phyloP scores from a whole-genome alignment of 768 basidiomycete genomes.

The Asterophora lycoperdoides region DNA sequence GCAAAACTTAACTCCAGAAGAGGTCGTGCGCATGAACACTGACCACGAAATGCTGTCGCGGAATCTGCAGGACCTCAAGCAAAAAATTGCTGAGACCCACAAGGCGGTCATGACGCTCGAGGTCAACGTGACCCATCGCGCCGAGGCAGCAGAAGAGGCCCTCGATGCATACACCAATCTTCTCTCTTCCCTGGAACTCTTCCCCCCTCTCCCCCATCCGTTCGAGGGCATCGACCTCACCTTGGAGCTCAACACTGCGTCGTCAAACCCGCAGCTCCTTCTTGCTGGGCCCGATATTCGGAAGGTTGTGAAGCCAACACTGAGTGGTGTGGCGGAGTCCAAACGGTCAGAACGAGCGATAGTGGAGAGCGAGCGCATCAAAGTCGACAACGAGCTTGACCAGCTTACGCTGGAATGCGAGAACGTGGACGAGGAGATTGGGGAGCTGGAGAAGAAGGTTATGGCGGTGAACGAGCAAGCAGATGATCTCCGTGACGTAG shows the following conservation, averaged over 20 bases:
- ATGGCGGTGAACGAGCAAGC: constrained; percentile 67
- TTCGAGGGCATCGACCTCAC: constrained; percentile 72
- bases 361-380: constrained; percentile 74
- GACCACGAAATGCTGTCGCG: constrained; percentile 78
- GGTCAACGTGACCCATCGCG: constrained; percentile 75
- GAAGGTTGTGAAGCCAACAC: constrained; percentile 70
- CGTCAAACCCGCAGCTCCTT: constrained; percentile 64
- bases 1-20: constrained; percentile 89
- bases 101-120: constrained; percentile 75
- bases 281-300: constrained; percentile 67
- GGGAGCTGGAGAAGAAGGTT: constrained; percentile 71
- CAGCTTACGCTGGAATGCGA: constrained; percentile 73
- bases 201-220: constrained; percentile 68
- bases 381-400: constrained; percentile 81
- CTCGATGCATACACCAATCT: constrained; percentile 75
- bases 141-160: constrained; percentile 77
- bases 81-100: constrained; percentile 71
- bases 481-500: constrained; percentile 76
- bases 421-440: constrained; percentile 74
- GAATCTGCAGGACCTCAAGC: constrained; percentile 71
- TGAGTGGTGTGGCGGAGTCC: constrained; percentile 66
- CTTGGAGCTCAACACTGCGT: constrained; percentile 77
- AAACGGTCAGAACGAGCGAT: constrained; percentile 65
- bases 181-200: constrained; percentile 70
- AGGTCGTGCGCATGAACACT: constrained; percentile 86